Conservation (phyloP, 2,329 filamentous ascomycete genomes). For the Talaromyces piceae region DNA sequence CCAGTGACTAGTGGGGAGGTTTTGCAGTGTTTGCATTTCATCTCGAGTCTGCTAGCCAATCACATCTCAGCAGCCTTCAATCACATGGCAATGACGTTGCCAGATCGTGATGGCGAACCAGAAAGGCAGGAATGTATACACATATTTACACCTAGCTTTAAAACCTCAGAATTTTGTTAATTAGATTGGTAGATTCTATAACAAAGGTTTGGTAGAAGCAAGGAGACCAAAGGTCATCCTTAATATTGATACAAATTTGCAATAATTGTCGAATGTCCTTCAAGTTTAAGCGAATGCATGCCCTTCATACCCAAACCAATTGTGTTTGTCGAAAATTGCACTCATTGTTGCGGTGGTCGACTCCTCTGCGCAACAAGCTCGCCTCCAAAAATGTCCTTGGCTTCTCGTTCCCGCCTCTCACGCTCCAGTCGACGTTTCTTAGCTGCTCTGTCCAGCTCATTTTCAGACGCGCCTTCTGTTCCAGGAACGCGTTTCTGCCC, state of each 20-base stretch:
- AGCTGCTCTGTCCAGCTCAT: conserved; percentile 29
- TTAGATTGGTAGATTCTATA: neutral
- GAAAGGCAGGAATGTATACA: no score
- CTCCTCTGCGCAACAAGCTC: conserved; percentile 29
- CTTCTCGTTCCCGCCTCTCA: conserved; percentile 17
- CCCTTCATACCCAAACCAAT: neutral
- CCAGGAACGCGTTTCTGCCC: conserved; percentile 32
- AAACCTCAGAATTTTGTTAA: neutral
- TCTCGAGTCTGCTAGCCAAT: conserved; percentile 1
- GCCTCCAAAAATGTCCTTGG: conserved; percentile 29
- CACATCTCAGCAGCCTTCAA: neutral
- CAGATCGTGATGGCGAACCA: no score
- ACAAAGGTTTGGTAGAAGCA: neutral
- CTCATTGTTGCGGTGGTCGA: conserved; percentile 16
- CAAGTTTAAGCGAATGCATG: neutral
- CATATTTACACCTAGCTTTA: no score
- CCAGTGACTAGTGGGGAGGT: neutral
- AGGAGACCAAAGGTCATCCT: neutral
- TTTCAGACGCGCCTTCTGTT: conserved; percentile 25
- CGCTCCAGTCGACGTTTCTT: conserved; percentile 35
- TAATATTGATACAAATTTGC: neutral
- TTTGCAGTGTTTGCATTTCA: conserved; percentile 12
- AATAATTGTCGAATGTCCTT: neutral
- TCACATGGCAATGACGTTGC: conserved; percentile 1
- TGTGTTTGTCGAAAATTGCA: neutral